Evolutionary conservation across 2,329 filamentous ascomycete genomes (phyloP).

Genomic region (Fusarium tjaetaba): DNA sequence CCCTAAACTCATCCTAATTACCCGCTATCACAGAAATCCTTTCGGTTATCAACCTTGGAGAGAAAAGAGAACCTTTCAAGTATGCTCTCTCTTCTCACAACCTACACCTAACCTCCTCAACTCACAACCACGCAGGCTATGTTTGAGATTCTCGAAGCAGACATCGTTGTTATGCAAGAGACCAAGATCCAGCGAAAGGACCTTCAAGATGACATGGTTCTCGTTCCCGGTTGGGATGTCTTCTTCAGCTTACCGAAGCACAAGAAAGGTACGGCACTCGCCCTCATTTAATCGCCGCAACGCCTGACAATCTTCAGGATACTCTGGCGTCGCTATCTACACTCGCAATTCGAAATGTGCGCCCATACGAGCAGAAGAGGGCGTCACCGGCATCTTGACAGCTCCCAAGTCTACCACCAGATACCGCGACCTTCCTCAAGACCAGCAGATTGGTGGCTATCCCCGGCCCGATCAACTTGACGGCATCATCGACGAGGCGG

Average conservation of each 20-base stretch:
- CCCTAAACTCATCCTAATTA: not conserved
- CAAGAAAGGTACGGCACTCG: constrained; percentile 77
- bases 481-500: constrained; percentile 71
- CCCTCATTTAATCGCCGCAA: not conserved
- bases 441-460: constrained; percentile 89
- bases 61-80: constrained; percentile 74
- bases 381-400: constrained; percentile 83
- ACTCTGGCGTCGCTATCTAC: constrained; percentile 95
- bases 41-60: constrained; percentile 89
- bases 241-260: constrained; percentile 93
- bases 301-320: constrained; percentile 65
- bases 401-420: constrained; percentile 75
- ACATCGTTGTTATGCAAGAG: constrained; percentile 96
- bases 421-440: constrained; percentile 78
- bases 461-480: constrained; percentile 75
- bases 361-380: constrained; percentile 91
- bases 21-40: constrained; percentile 68
- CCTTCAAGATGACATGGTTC: constrained; percentile 92
- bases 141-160: constrained; percentile 92
- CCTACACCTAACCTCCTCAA: not conserved
- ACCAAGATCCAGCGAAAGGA: constrained; percentile 96
- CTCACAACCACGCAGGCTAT: constrained; percentile 68
- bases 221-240: constrained; percentile 94
- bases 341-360: constrained; percentile 87
- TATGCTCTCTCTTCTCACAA: constrained; percentile 43